Percentiles rank a stretch among this genome's conserved stretches.
These are phyloP conservation scores for Termitomyces sp. DNA, from an alignment of 768 basidiomycete species.

Conservation along the genomic window DNA sequence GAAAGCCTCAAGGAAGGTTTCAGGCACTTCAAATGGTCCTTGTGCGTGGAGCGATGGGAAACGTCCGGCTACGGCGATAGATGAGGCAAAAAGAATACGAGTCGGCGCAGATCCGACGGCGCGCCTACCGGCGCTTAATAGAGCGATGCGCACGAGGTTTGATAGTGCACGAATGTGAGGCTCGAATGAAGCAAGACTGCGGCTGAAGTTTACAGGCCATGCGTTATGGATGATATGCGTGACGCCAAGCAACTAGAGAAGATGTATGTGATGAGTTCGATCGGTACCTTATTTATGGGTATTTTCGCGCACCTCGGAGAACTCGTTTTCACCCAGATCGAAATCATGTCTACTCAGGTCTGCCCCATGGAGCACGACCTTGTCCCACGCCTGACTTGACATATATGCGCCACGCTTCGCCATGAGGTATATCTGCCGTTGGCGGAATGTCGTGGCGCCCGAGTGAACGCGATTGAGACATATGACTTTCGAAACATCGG, in stretches of 20 bases:
- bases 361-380: conserved; percentile 24
- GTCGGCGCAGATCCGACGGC: conserved; percentile 12
- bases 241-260: conserved; percentile 18
- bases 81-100: conserved; percentile 33
- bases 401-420: conserved; percentile 24
- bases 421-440: conserved; percentile 27
- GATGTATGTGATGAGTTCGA: too few relatives aligned
- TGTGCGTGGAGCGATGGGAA: conserved; percentile 24
- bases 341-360: conserved; percentile 24
- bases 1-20: conserved; percentile 26
- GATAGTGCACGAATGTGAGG: conserved; percentile 31
- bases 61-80: conserved; percentile 31
- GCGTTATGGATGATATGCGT: conserved; percentile 33
- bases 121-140: conserved; percentile 19
- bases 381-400: conserved; percentile 21
- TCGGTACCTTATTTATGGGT: too few relatives aligned
- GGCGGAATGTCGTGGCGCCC: conserved; percentile 10
- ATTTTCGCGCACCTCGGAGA: conserved; percentile 19
- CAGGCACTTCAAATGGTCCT: conserved; percentile 27
- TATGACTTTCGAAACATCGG: conserved; percentile 22
- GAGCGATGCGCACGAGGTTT: conserved; percentile 26
- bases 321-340: conserved; percentile 20
- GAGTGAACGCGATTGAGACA: conserved; percentile 24
- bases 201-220: conserved; percentile 43
- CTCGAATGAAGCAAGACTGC: conserved; percentile 38